Conservation (phyloP, 495 filamentous ascomycete species). For the Podospora australis region DNA sequence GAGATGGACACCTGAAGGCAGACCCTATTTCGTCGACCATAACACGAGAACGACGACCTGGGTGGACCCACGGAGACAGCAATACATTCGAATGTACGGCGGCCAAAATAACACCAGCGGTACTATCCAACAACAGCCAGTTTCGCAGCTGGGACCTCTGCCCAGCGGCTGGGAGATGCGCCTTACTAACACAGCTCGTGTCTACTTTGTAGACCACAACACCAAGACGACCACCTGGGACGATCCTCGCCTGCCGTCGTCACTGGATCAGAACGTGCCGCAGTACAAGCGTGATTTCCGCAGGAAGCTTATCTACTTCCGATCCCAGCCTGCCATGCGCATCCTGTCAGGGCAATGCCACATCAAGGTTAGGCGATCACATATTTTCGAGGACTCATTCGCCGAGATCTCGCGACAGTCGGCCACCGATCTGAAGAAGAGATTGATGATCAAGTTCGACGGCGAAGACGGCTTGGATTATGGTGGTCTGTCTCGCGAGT, state of each 20-base stretch:
- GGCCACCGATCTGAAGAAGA: conserved; percentile 94
- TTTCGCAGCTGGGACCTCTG: conserved; percentile 92
- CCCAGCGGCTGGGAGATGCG: conserved; percentile 99
- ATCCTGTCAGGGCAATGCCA: conserved; percentile 96
- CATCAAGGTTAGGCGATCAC: conserved; percentile 90
- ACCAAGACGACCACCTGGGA: conserved; percentile 99
- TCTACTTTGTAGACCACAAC: conserved; percentile 99
- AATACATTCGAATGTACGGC: conserved; percentile 97
- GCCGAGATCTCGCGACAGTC: conserved; percentile 97
- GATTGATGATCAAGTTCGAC: conserved; percentile 99
- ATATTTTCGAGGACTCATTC: conserved; percentile 98
- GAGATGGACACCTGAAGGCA: conserved; percentile 86
- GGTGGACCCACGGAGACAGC: conserved; percentile 97
- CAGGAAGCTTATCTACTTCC: conserved; percentile 97
- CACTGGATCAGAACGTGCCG: conserved; percentile 94
- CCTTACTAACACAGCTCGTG: conserved; percentile 91
- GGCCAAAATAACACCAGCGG: conserved; percentile 69
- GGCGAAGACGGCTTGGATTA: conserved; percentile 98
- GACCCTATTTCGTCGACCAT: conserved; percentile 97
- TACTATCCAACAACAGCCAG: conserved; percentile 93
- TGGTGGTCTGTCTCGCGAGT: conserved; percentile 96
- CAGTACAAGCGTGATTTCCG: conserved; percentile 99
- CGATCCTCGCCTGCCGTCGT: conserved; percentile 90
- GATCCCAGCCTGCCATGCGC: conserved; percentile 91
- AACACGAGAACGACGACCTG: conserved; percentile 98